Evolutionary conservation across 139 green algal genomes (phyloP).

Genomic region (Zygnema circumcarinatum): DNA sequence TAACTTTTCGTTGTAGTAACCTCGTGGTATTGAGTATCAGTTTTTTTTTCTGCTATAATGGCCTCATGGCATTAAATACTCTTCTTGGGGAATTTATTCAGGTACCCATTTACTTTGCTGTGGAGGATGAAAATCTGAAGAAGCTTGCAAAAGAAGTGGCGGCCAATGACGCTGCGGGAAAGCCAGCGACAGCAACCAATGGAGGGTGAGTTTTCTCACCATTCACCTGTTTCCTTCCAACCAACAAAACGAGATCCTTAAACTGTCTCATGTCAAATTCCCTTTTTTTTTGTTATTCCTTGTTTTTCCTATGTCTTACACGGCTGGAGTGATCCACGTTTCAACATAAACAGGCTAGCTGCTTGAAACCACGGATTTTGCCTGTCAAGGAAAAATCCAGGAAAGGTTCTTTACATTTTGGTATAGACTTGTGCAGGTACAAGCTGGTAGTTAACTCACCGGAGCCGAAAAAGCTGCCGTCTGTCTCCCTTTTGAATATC

Average conservation of each 20-base stretch:
- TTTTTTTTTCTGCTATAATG: background rate
- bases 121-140: constrained; percentile 53
- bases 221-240: constrained; percentile 15
- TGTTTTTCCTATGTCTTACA: no score
- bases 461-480: constrained; percentile 48
- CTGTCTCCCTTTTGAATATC: constrained; percentile 21
- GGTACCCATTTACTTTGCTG: constrained; percentile 59
- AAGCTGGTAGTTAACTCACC: constrained; percentile 47
- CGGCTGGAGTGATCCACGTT: no score
- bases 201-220: constrained; percentile 46
- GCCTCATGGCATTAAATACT: no score
- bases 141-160: constrained; percentile 27
- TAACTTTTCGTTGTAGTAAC: no score
- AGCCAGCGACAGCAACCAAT: constrained; percentile 49
- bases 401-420: no score
- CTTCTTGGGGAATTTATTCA: background rate
- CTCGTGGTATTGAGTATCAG: background rate
- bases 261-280: no score
- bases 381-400: no score
- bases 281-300: no score
- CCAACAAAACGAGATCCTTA: no score
- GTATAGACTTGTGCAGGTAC: no score
- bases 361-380: no score
- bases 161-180: constrained; percentile 40
- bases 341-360: no score